Evolutionary conservation across 331 rosid species (phyloP).

Genomic region (Ulmus americana): DNA sequence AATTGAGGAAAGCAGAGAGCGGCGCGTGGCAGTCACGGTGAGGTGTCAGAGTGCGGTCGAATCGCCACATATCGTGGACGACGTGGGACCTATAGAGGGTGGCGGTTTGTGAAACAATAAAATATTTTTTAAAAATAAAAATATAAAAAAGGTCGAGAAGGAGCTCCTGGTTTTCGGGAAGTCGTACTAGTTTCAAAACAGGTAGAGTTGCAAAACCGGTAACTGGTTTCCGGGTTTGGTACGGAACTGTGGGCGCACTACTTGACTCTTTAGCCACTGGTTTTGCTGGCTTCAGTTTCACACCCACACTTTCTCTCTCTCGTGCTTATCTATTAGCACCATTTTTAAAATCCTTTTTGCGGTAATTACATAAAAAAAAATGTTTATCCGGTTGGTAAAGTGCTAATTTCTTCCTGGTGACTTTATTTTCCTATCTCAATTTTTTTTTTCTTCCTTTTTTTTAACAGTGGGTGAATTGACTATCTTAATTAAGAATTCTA

Average conservation of each 20-base stretch:
- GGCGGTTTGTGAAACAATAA: not conserved
- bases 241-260: conserved; percentile 73
- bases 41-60: conserved; percentile 55
- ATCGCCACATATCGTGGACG: conserved; percentile 68
- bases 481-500: no score
- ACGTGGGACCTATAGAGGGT: conserved; percentile 19
- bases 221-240: conserved; percentile 60
- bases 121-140: not conserved
- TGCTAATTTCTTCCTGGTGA: no score
- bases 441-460: no score
- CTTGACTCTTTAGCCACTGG: conserved; percentile 46
- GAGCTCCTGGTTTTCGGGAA: conserved; percentile 94
- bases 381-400: conserved; percentile 25
- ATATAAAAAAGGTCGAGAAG: conserved; percentile 10
- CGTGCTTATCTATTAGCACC: not conserved
- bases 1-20: not conserved
- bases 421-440: no score
- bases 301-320: conserved; percentile 3
- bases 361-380: not conserved
- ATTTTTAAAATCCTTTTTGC: not conserved
- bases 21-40: conserved; percentile 64
- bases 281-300: conserved; percentile 27
- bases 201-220: conserved; percentile 38
- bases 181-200: conserved; percentile 31
- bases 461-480: no score